Base-by-base conservation (phyloP, 2,329 filamentous ascomycete genomes). In the Ramularia endophylla region DNA sequence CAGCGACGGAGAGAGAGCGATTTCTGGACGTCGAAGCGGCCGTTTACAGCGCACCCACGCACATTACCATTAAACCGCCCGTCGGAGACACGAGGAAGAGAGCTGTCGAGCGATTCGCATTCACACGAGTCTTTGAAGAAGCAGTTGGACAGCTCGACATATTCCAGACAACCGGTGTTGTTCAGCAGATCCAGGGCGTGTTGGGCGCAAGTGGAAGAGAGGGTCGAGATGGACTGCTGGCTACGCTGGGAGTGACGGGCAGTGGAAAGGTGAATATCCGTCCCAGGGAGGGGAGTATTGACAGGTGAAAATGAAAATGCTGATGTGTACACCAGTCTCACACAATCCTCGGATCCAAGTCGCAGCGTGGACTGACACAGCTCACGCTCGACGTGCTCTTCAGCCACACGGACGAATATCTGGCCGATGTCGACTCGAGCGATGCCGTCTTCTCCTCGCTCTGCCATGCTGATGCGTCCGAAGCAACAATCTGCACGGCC, bases 121-220 rank as follows among this genome's bases (percentile, higher is more conserved):
- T 98, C 60, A 98, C 92, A 0, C 80, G 80, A 48, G 88, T 98
- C 1, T 95, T 97, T 55, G 85, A 94, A 55, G 89, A 97, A 59
- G 74, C 84, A 56, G 81, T 87, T 2, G 78, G 77, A 5, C 92
- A 98, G 60, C 71, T 92, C 19, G 87, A 95, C 57, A 68, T 98
- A 8, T 95, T 98, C 60, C 76, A 87, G 51, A 82, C 82, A 57
- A 86, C 84, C 0, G 83, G 83, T 17, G 78, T 95, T 32, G 69
- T 84, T 11, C 74, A 79, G 1, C 71, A 95, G 31, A 76, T 95
- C 5, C 81, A 90, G 55, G 87, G 87, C 15, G 88, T 95, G 3
- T 62, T 98, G 30, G 83, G 83, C 5, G 74, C 77, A 16, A 71
- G 78, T 32, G 82, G 83, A 25, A 78, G 81, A 37, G 83, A 92